Evolutionary conservation across 768 basidiomycete species (phyloP).

Genomic region (Suillus decipiens): DNA sequence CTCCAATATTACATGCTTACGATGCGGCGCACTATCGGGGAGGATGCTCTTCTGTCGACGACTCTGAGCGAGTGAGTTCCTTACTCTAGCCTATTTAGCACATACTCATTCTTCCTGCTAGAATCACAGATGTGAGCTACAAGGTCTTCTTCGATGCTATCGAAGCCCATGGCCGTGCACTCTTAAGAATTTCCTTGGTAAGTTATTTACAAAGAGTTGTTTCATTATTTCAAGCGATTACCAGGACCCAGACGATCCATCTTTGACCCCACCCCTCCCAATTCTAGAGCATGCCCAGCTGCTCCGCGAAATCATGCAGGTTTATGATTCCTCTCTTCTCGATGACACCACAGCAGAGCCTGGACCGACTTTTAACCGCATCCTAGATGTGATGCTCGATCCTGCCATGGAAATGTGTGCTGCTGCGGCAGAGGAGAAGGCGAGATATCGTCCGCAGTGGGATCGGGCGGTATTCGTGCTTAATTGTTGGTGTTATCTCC

Average conservation of each 20-base stretch:
- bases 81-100: background rate
- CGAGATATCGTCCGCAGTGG: slow-evolving; percentile 59
- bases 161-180: slow-evolving; percentile 75
- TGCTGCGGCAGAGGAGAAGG: slow-evolving; percentile 65
- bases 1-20: slow-evolving; percentile 92
- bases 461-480: slow-evolving; percentile 82
- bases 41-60: slow-evolving; percentile 72
- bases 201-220: slow-evolving; percentile 16
- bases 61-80: slow-evolving; percentile 75
- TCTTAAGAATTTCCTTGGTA: slow-evolving; percentile 57
- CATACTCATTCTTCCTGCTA: slow-evolving; percentile 29
- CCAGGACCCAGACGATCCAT: slow-evolving; percentile 69
- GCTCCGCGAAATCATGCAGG: slow-evolving; percentile 84
- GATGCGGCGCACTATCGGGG: slow-evolving; percentile 90
- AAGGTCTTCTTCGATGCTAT: slow-evolving; percentile 88
- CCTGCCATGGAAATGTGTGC: slow-evolving; percentile 80
- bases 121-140: slow-evolving; percentile 80
- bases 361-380: slow-evolving; percentile 54
- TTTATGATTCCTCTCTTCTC: slow-evolving; percentile 85
- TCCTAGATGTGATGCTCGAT: slow-evolving; percentile 83
- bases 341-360: slow-evolving; percentile 39
- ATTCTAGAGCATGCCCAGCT: slow-evolving; percentile 84
- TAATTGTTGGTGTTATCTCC: slow-evolving; percentile 83
- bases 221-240: background rate
- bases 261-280: slow-evolving; percentile 69